Evolutionary conservation across 202 grass and related monocot species (phyloP).

Genomic region (Setaria viridis): DNA sequence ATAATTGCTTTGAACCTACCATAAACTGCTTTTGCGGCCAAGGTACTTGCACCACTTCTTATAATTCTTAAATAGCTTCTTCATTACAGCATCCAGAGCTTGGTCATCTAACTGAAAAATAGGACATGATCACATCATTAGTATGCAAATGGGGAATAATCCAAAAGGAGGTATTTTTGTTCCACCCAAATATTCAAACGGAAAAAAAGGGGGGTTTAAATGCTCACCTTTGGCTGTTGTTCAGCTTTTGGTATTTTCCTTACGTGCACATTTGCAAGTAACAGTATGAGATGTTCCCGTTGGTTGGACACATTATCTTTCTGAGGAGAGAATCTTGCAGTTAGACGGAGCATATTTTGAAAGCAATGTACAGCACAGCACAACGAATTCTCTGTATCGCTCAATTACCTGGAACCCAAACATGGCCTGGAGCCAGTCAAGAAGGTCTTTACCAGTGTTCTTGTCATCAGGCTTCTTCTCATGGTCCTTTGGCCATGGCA

Average conservation of each 20-base stretch:
- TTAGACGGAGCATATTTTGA: slow-evolving; percentile 14
- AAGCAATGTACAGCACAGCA: slow-evolving; percentile 12
- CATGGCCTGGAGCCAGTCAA: slow-evolving; percentile 97
- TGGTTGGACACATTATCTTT: slow-evolving; percentile 96
- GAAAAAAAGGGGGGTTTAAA: not conserved
- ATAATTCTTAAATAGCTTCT: slow-evolving; percentile 95
- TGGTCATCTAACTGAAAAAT: slow-evolving; percentile 77
- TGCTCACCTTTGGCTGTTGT: slow-evolving; percentile 76
- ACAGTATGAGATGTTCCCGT: slow-evolving; percentile 93
- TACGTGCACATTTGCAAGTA: slow-evolving; percentile 96
- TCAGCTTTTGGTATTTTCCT: slow-evolving; percentile 74
- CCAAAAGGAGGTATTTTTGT: not conserved
- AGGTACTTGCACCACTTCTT: slow-evolving; percentile 98
- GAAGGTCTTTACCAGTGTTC: slow-evolving; percentile 74
- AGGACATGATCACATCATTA: slow-evolving; percentile 19
- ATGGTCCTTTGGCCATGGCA: slow-evolving; percentile 88
- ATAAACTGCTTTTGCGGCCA: slow-evolving; percentile 91
- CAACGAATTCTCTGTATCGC: not conserved
- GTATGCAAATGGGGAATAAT: not conserved
- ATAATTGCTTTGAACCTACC: slow-evolving; percentile 51
- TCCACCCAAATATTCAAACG: not conserved
- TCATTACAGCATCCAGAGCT: slow-evolving; percentile 86
- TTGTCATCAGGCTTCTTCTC: slow-evolving; percentile 75
- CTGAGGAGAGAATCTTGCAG: slow-evolving; percentile 46
- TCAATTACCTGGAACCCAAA: slow-evolving; percentile 93